These are phyloP conservation scores for Rhamnella rubrinervis DNA, from an alignment of 331 rosid species.

Conservation along the genomic window DNA sequence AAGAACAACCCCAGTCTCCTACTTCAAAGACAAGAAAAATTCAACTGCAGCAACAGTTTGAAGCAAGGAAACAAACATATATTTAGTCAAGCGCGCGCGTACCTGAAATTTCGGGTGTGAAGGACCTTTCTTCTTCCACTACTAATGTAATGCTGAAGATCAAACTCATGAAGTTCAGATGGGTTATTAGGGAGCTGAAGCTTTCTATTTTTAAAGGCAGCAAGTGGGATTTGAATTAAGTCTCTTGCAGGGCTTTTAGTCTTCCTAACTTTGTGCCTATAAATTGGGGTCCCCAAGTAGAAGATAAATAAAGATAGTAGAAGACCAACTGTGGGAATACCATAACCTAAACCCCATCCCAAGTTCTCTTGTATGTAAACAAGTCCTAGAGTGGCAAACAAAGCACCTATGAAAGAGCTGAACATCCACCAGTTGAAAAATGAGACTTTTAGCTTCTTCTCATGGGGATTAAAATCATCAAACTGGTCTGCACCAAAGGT, in stretches of 20 bases:
- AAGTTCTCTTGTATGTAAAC: conserved; percentile 88
- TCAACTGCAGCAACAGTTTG: background rate
- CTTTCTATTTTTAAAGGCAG: conserved; percentile 60
- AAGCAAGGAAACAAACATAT: background rate
- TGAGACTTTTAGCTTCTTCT: conserved; percentile 69
- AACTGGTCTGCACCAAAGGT: conserved; percentile 98
- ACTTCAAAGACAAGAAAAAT: no score
- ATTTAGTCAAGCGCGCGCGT: background rate
- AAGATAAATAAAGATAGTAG: conserved; percentile 61
- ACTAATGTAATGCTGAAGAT: conserved; percentile 41
- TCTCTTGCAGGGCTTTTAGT: conserved; percentile 57
- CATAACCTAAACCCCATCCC: conserved; percentile 97
- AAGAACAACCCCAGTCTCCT: no score
- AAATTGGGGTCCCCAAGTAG: conserved; percentile 72
- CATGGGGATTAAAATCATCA: conserved; percentile 72
- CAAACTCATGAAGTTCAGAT: conserved; percentile 59
- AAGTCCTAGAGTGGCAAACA: conserved; percentile 71
- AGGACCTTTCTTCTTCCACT: conserved; percentile 58
- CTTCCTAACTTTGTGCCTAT: conserved; percentile 72
- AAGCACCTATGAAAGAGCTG: conserved; percentile 81
- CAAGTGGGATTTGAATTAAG: conserved; percentile 51
- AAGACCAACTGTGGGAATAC: conserved; percentile 77
- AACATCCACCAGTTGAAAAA: conserved; percentile 99
- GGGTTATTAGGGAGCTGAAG: conserved; percentile 55
- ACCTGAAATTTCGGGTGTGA: conserved; percentile 77